Evolutionary conservation across 257 asterid species (phyloP).

Genomic region (Petrea volubilis): DNA sequence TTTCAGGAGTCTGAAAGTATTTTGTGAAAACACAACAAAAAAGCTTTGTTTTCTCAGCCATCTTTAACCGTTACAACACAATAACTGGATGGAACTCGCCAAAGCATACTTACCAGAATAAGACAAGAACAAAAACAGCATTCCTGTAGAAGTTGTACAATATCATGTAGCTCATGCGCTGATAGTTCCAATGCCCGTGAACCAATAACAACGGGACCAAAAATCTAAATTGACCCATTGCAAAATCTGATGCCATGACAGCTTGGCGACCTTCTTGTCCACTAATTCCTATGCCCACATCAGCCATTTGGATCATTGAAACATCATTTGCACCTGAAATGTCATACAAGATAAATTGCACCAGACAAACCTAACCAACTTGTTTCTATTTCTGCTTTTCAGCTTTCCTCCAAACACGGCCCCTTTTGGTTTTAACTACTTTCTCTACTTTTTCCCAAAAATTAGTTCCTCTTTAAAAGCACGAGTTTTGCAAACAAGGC

Average conservation of each 20-base stretch:
- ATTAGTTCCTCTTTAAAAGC: no score
- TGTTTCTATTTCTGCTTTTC: not conserved
- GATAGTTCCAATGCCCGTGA: constrained; percentile 89
- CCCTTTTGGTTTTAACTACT: no score
- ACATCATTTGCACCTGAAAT: constrained; percentile 86
- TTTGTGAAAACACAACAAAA: no score
- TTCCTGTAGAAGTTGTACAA: constrained; percentile 77
- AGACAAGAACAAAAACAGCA: constrained; percentile 62
- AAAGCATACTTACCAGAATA: constrained; percentile 67
- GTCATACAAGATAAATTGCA: not conserved
- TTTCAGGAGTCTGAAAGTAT: no score
- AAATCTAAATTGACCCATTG: constrained; percentile 85
- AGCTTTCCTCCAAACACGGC: not conserved
- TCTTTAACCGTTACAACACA: not conserved
- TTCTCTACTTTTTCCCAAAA: no score
- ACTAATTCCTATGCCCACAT: constrained; percentile 83
- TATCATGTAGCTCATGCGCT: constrained; percentile 78
- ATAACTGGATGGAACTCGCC: not conserved
- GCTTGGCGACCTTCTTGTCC: constrained; percentile 94
- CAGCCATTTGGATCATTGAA: constrained; percentile 91
- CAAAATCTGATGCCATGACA: constrained; percentile 87
- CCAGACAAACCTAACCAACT: not conserved
- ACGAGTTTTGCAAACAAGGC: no score
- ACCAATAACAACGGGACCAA: constrained; percentile 76
- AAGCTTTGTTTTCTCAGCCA: no score